Conservation (phyloP, 2,329 filamentous ascomycete species). For the Karstenula rhodostoma region DNA sequence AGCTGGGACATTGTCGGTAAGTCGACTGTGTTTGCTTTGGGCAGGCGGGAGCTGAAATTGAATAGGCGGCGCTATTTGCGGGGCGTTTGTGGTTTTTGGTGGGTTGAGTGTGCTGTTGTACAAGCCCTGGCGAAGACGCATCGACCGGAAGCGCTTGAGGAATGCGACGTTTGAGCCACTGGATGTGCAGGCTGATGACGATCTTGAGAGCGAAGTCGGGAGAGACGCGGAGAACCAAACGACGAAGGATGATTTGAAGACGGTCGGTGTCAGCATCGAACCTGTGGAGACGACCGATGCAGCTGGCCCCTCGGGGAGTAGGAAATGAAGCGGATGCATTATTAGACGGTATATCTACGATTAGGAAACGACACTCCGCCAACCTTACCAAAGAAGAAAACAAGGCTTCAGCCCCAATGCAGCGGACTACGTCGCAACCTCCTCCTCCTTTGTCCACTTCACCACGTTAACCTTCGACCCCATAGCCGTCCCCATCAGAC, state of each 20-base stretch:
- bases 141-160: slow-evolving; percentile 53
- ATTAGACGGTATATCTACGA: background rate
- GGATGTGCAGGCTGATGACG: slow-evolving; percentile 19
- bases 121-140: slow-evolving; percentile 75
- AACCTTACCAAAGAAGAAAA: background rate
- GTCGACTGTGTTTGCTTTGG: slow-evolving; percentile 8
- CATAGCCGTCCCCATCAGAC: background rate
- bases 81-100: slow-evolving; percentile 81
- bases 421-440: background rate
- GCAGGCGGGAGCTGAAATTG: slow-evolving; percentile 10
- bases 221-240: background rate
- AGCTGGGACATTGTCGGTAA: slow-evolving; percentile 48
- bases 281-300: slow-evolving; percentile 27
- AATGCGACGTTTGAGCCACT: slow-evolving; percentile 42
- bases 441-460: slow-evolving; percentile 25
- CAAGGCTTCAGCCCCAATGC: background rate
- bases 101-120: slow-evolving; percentile 77
- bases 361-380: background rate
- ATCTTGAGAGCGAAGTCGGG: background rate
- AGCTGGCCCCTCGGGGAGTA: slow-evolving; percentile 11
- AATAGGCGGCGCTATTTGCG: slow-evolving; percentile 77
- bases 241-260: slow-evolving; percentile 17
- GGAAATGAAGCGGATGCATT: background rate
- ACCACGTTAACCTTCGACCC: slow-evolving; percentile 28
- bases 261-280: slow-evolving; percentile 23